phyloP scores from a whole-genome alignment of 2,329 filamentous ascomycete species.

The Fusarium brevicatenulatum region DNA sequence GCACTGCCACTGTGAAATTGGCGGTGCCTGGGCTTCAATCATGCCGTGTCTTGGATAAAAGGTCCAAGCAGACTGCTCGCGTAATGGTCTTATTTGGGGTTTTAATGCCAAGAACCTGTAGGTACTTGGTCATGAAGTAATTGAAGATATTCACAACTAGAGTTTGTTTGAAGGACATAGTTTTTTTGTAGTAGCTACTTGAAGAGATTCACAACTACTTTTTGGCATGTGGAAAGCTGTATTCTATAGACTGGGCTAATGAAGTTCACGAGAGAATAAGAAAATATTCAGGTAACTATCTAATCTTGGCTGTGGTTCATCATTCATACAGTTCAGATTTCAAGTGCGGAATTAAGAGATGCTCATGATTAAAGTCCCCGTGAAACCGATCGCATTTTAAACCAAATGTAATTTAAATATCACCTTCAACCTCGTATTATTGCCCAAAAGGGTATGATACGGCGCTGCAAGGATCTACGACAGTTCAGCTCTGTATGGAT shows the following conservation, averaged over 20 bases:
- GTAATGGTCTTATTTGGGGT: background rate
- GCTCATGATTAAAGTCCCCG: background rate
- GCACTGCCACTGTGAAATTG: constrained; percentile 4
- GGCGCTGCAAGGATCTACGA: background rate
- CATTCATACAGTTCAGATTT: background rate
- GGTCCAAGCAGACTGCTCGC: background rate
- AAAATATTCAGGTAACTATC: background rate
- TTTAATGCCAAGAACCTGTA: background rate
- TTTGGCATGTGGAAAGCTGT: accelerated
- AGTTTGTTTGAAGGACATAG: background rate
- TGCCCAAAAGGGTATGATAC: background rate
- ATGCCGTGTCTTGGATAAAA: background rate
- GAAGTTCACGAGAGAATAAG: background rate
- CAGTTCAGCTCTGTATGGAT: constrained; percentile 3
- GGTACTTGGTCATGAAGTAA: background rate
- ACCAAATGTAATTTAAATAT: background rate
- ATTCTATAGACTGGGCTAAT: accelerated
- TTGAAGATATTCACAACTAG: background rate
- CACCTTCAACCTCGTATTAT: background rate
- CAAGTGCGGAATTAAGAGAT: background rate
- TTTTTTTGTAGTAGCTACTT: background rate
- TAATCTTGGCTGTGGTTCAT: background rate
- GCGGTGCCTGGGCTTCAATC: background rate
- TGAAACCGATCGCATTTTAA: background rate
- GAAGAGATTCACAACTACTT: background rate